Evolutionary conservation across 2,329 filamentous ascomycete genomes (phyloP).

Genomic region (Sporothrix dimorphospora): DNA sequence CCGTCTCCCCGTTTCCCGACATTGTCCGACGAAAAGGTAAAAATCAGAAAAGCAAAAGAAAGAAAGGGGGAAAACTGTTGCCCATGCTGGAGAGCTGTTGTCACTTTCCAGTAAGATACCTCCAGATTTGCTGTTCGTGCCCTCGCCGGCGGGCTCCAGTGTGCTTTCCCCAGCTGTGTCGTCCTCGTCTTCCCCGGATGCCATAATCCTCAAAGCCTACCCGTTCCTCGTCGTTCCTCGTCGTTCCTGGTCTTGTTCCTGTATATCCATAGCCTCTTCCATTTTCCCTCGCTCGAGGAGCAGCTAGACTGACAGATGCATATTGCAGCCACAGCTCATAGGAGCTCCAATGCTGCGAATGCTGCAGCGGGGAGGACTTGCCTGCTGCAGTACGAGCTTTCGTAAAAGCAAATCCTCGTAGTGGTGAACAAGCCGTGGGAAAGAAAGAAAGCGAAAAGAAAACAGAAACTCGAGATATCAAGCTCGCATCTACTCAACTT

Average conservation of each 20-base stretch:
- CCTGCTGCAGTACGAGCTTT: not conserved
- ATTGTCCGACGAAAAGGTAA: constrained; percentile 24
- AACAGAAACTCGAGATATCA: not conserved
- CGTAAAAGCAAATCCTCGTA: not conserved
- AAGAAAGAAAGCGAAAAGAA: not conserved
- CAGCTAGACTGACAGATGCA: not conserved
- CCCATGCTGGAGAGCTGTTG: not conserved
- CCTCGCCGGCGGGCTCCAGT: not conserved
- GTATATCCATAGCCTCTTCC: constrained; percentile 16
- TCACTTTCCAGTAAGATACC: not conserved
- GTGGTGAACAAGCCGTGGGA: not conserved
- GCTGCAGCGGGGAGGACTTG: not conserved
- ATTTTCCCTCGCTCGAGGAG: not conserved
- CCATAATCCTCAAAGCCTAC: constrained; percentile 13
- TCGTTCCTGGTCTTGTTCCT: constrained; percentile 15
- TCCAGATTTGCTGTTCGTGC: not conserved
- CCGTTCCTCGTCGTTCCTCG: not conserved
- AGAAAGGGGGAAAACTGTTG: not conserved
- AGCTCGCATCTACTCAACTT: not conserved
- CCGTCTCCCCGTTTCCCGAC: constrained; percentile 24
- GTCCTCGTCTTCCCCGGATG: constrained; percentile 13
- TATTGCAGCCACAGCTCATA: not conserved
- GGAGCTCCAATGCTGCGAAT: not conserved
- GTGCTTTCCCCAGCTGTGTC: not conserved
- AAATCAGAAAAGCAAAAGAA: not conserved